Conservation (phyloP, 352 stramenopile species). For the Phytopythium ostracodes region DNA sequence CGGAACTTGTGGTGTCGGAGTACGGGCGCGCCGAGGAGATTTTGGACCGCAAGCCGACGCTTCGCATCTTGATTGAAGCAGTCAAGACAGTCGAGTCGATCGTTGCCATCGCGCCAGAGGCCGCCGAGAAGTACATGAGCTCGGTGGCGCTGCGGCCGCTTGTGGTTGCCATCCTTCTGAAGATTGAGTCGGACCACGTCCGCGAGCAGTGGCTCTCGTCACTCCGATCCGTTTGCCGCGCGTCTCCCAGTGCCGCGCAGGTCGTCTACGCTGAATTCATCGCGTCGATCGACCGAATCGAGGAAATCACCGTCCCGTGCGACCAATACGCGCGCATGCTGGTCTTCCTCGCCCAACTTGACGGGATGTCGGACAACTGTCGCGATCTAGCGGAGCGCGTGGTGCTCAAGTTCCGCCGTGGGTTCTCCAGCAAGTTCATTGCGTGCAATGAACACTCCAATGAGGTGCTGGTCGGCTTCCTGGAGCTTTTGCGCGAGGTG, state of each 20-base stretch:
- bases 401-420: constrained; percentile 52
- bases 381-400: constrained; percentile 47
- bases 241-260: constrained; percentile 30
- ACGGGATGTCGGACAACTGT: constrained; percentile 43
- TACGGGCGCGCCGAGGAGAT: constrained; percentile 40
- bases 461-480: constrained; percentile 68
- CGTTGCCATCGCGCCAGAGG: constrained; percentile 58
- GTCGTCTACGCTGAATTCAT: constrained; percentile 72
- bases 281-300: constrained; percentile 55
- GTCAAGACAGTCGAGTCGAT: constrained; percentile 83
- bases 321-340: constrained; percentile 75
- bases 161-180: constrained; percentile 56
- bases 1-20: constrained; percentile 73
- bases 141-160: constrained; percentile 33
- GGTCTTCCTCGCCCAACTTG: constrained; percentile 62
- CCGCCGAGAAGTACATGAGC: constrained; percentile 64
- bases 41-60: constrained; percentile 37
- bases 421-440: constrained; percentile 80
- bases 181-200: constrained; percentile 67
- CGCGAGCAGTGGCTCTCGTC: constrained; percentile 84
- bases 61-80: constrained; percentile 79
- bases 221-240: constrained; percentile 66
- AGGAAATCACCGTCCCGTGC: constrained; percentile 50
- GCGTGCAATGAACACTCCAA: constrained; percentile 61
- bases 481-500: constrained; percentile 78